Evolutionary conservation across 345 rosid genomes (phyloP).

Genomic region (Arabidopsis thaliana): DNA sequence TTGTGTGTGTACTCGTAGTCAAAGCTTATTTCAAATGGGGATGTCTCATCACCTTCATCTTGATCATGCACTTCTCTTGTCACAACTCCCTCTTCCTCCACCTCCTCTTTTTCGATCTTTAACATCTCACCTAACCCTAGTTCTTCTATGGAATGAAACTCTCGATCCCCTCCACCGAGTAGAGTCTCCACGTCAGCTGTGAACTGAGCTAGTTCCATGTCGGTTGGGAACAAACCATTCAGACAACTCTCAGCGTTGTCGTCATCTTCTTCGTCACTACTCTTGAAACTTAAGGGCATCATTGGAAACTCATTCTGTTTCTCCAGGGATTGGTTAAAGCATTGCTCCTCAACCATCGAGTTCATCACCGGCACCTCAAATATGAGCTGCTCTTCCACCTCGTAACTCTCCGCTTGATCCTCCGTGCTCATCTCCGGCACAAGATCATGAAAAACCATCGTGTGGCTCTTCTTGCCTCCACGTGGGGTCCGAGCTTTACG

Average conservation of each 20-base stretch:
- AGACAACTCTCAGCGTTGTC: conserved; percentile 42
- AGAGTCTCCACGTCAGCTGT: conserved; percentile 87
- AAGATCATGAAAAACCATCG: conserved; percentile 44
- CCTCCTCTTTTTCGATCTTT: conserved; percentile 60
- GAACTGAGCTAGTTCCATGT: conserved; percentile 84
- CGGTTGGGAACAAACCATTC: conserved; percentile 71
- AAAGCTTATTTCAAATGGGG: conserved; percentile 69
- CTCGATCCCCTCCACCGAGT: conserved; percentile 76
- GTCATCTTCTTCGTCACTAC: conserved; percentile 26
- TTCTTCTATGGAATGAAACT: conserved; percentile 69
- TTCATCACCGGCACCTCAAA: conserved; percentile 77
- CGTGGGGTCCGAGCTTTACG: conserved; percentile 85
- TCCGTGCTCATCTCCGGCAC: conserved; percentile 80
- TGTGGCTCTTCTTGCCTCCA: conserved; percentile 45
- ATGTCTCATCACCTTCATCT: conserved; percentile 51
- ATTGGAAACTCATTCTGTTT: conserved; percentile 23
- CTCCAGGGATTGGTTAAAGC: conserved; percentile 36
- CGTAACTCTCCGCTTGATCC: conserved; percentile 59
- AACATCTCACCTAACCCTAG: conserved; percentile 53
- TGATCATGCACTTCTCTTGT: conserved; percentile 32
- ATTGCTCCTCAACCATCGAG: conserved; percentile 58
- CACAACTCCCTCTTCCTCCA: not conserved
- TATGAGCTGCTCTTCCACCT: conserved; percentile 77
- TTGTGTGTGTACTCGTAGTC: conserved; percentile 57
- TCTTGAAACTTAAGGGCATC: conserved; percentile 22